Evolutionary conservation across 352 stramenopile genomes (phyloP).

Genomic region (Globisporangium sylvaticum): DNA sequence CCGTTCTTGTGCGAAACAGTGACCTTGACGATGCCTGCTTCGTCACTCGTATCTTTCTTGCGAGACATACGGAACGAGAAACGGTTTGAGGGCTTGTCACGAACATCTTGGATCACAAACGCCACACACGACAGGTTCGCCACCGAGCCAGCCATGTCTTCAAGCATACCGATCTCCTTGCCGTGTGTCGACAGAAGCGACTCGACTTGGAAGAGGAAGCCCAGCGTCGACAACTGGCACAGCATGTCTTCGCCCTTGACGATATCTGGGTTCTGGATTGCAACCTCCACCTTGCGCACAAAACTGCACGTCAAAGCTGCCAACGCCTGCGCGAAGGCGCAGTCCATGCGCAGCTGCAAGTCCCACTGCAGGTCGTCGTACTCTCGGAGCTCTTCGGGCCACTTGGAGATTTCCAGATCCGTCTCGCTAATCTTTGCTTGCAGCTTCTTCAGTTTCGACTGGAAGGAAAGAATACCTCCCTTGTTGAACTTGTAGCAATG

Average conservation of each 20-base stretch:
- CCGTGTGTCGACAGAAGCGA: constrained; percentile 93
- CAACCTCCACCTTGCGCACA: constrained; percentile 83
- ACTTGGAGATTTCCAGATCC: constrained; percentile 71
- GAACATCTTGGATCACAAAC: constrained; percentile 85
- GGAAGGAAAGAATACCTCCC: constrained; percentile 77
- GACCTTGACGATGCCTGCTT: constrained; percentile 77
- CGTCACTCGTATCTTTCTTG: constrained; percentile 70
- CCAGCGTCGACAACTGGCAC: constrained; percentile 76
- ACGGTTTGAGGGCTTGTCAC: constrained; percentile 79
- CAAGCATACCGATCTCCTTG: constrained; percentile 96
- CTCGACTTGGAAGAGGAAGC: constrained; percentile 90
- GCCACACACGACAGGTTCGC: constrained; percentile 80
- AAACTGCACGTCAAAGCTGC: constrained; percentile 74
- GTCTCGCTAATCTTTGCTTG: constrained; percentile 63
- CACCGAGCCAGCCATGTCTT: constrained; percentile 85
- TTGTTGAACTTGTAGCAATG: constrained; percentile 89
- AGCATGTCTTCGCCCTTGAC: constrained; percentile 76
- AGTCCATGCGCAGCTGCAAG: constrained; percentile 81
- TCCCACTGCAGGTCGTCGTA: constrained; percentile 87
- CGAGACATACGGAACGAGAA: constrained; percentile 87
- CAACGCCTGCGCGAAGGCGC: constrained; percentile 71
- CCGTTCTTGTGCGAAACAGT: constrained; percentile 58
- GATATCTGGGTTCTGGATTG: constrained; percentile 73
- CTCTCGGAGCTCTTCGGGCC: constrained; percentile 74
- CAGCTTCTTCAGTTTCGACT: constrained; percentile 80